A percentile compares a stretch with the other conserved stretches of the same genome.
Conservation (phyloP, 331 rosid genomes). For the Cydonia oblonga region DNA sequence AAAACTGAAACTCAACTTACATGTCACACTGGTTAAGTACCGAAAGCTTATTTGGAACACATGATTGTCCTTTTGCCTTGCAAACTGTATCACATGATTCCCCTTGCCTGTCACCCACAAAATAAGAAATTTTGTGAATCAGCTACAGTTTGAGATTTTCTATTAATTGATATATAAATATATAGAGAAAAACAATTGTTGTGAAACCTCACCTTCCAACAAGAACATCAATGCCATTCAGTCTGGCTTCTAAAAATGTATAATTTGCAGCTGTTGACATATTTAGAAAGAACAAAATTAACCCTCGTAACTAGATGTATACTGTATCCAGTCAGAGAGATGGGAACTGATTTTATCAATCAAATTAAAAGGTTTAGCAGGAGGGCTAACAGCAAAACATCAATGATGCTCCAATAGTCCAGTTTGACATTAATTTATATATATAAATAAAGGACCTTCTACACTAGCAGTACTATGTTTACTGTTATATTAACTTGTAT, state of each 20-base stretch:
- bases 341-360: background rate
- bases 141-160: slow-evolving; percentile 17
- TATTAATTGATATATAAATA: background rate
- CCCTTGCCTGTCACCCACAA: slow-evolving; percentile 54
- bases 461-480: background rate
- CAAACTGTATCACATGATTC: slow-evolving; percentile 79
- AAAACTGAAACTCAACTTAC: slow-evolving; percentile 38
- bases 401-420: background rate
- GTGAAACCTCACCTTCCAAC: slow-evolving; percentile 59
- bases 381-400: background rate
- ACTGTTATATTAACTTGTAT: background rate
- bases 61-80: slow-evolving; percentile 73
- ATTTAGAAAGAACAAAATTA: background rate
- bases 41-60: slow-evolving; percentile 71
- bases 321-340: background rate
- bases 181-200: background rate
- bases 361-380: background rate
- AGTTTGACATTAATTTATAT: background rate
- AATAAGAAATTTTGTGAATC: slow-evolving; percentile 19
- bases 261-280: slow-evolving; percentile 29
- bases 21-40: slow-evolving; percentile 82
- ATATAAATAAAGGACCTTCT: background rate
- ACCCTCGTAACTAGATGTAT: background rate
- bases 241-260: slow-evolving; percentile 53
- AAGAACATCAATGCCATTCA: slow-evolving; percentile 66